Evolutionary conservation across 1,284 basidiomycete species (phyloP).

Genomic region (Ustilago shanxiensis): DNA sequence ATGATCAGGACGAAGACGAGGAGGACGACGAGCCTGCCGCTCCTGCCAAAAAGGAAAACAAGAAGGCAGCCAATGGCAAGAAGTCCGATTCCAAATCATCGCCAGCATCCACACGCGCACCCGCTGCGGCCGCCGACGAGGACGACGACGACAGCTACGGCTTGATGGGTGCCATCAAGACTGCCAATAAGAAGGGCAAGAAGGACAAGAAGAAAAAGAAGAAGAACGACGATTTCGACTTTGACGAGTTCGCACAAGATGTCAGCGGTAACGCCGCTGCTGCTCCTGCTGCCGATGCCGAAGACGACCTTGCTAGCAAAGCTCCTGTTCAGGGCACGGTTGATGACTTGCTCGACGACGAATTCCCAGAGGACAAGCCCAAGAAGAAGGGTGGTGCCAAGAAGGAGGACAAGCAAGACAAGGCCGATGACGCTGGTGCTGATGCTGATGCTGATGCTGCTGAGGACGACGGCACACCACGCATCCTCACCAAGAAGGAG

Average conservation of each 20-base stretch:
- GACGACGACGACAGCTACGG: slow-evolving; percentile 61
- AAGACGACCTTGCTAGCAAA: slow-evolving; percentile 46
- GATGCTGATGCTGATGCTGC: slow-evolving; percentile 17
- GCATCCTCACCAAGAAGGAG: slow-evolving; percentile 68
- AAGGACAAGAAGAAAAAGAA: slow-evolving; percentile 63
- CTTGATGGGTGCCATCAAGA: slow-evolving; percentile 58
- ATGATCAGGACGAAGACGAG: slow-evolving; percentile 34
- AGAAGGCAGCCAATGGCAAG: slow-evolving; percentile 32
- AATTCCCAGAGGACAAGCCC: slow-evolving; percentile 52
- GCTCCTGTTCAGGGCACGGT: slow-evolving; percentile 45
- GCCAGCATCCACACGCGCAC: slow-evolving; percentile 23
- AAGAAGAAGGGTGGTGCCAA: slow-evolving; percentile 41
- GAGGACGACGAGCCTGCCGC: slow-evolving; percentile 23
- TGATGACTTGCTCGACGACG: slow-evolving; percentile 51
- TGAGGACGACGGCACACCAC: slow-evolving; percentile 44
- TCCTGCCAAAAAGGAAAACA: slow-evolving; percentile 40
- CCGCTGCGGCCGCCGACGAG: slow-evolving; percentile 33
- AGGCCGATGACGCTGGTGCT: slow-evolving; percentile 16
- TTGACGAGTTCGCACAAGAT: slow-evolving; percentile 64
- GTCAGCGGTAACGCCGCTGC: slow-evolving; percentile 54
- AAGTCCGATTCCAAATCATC: slow-evolving; percentile 22
- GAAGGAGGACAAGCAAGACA: slow-evolving; percentile 29
- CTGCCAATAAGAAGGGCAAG: slow-evolving; percentile 57
- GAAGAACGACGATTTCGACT: slow-evolving; percentile 65
- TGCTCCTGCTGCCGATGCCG: slow-evolving; percentile 21